A percentile compares a stretch with the other conserved stretches of the same genome.
These are phyloP conservation scores for Musa troglodytarum DNA, from an alignment of 176 grass and related monocot species.

Conservation along the genomic window DNA sequence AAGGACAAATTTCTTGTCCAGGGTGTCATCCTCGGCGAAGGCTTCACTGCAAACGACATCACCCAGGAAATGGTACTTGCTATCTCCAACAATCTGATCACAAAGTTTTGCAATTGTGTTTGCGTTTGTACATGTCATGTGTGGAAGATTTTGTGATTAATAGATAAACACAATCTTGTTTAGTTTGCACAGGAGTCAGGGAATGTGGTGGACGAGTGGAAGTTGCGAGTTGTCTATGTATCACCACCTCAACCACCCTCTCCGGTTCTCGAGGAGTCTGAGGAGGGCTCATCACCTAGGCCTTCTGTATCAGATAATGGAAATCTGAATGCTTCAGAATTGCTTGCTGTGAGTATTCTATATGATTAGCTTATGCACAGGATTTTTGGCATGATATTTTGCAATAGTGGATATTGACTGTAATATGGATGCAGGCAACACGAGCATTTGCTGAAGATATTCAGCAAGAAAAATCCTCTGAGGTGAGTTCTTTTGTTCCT, in stretches of 20 bases:
- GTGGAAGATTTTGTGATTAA: neutral
- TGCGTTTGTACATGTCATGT: neutral
- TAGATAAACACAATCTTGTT: neutral
- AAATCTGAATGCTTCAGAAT: constrained; percentile 33
- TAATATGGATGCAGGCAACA: constrained; percentile 35
- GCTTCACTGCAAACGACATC: constrained; percentile 33
- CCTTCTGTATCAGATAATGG: constrained; percentile 23
- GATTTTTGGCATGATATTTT: constrained; percentile 4
- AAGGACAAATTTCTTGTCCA: constrained; percentile 71
- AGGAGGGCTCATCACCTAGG: constrained; percentile 30
- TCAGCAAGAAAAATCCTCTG: constrained; percentile 28
- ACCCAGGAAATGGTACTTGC: constrained; percentile 36
- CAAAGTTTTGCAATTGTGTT: neutral
- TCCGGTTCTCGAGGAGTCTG: constrained; percentile 42
- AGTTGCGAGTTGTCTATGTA: constrained; percentile 41
- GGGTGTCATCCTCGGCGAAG: constrained; percentile 28
- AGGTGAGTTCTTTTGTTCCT: constrained; percentile 26
- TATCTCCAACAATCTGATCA: neutral
- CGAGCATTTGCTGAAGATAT: constrained; percentile 19
- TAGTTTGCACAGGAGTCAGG: constrained; percentile 40
- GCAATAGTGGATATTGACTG: constrained; percentile 5
- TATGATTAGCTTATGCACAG: neutral
- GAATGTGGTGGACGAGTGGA: constrained; percentile 40
- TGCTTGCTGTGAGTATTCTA: constrained; percentile 29
- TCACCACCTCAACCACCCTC: constrained; percentile 33